phyloP scores from a whole-genome alignment of 2,329 filamentous ascomycete species.

The Chaetothyriales sp. region DNA sequence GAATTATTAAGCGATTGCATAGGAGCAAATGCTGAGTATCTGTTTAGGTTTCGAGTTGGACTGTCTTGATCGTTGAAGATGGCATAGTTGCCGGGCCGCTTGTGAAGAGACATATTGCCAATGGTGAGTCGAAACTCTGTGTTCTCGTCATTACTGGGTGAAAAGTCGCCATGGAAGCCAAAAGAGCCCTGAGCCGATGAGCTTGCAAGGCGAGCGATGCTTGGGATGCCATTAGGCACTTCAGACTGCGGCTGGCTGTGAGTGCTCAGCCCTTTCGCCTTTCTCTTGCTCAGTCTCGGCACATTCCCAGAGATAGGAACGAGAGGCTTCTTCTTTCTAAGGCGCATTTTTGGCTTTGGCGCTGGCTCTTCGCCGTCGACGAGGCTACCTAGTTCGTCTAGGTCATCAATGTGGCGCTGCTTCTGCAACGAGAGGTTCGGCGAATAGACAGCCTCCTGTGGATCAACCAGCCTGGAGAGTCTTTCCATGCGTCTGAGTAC shows the following conservation, averaged over 20 bases:
- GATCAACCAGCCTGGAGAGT: slow-evolving; percentile 30
- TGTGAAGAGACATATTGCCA: slow-evolving; percentile 18
- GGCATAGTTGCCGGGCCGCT: slow-evolving; percentile 20
- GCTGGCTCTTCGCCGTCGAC: slow-evolving; percentile 31
- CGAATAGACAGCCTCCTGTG: slow-evolving; percentile 34
- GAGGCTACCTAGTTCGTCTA: slow-evolving; percentile 33
- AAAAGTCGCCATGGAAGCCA: slow-evolving; percentile 12
- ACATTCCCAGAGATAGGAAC: slow-evolving; percentile 23
- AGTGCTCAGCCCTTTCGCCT: slow-evolving; percentile 13
- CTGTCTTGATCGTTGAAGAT: slow-evolving; percentile 25
- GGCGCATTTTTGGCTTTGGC: slow-evolving; percentile 20
- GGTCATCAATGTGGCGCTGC: slow-evolving; percentile 32
- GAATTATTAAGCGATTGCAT: slow-evolving; percentile 4
- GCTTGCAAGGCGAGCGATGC: slow-evolving; percentile 15
- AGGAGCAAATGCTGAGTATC: slow-evolving; percentile 4
- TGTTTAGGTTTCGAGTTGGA: slow-evolving; percentile 1
- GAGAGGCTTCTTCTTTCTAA: slow-evolving; percentile 22
- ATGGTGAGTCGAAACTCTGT: slow-evolving; percentile 24
- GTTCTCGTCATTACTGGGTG: slow-evolving; percentile 18
- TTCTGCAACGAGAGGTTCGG: slow-evolving; percentile 29
- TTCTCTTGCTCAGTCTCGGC: slow-evolving; percentile 18
- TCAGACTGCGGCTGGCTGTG: slow-evolving; percentile 7
- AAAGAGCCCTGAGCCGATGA: slow-evolving; percentile 12
- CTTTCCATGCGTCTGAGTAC: slow-evolving; percentile 32
- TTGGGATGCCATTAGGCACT: slow-evolving; percentile 8